Evolutionary conservation across 495 filamentous ascomycete genomes (phyloP), one percentile per base, ranked within the genome.

Genomic region (Aspergillus panamensis): DNA sequence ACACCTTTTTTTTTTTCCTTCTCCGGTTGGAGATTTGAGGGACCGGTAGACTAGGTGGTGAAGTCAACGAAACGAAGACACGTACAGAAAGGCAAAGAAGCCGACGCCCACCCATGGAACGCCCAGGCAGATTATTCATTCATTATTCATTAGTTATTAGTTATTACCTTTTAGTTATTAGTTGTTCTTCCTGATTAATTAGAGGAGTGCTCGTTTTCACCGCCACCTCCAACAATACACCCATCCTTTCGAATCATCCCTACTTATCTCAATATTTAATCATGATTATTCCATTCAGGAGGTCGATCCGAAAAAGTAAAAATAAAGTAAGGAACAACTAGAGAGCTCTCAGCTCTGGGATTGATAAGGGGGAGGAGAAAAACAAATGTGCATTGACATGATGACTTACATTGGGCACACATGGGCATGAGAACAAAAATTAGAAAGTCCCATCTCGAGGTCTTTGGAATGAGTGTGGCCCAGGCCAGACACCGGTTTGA

Each of bases 41-140:
- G 13, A 50, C n/a, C n/a, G n/a, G n/a, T n/a, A n/a, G n/a, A n/a
- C n/a, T n/a, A 52, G 54, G 53, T 61, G 60, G 59, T 68, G 61
- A 68, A 60, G 59, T 66, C 63, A 63, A 58, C 39, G 48, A 45
- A 19, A 57, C 14, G 43, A 63, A 58, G 48, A 45, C 32, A 57
- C 14, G 43, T 25, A 48, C 12, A 35, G 16, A 42, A 51, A 40
- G 37, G 33, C 6, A 56, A 56, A 53, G 37, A 56, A 54, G 19
- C 54, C 43, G 30, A 50, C 21, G 39, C 47, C 52, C 49, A 51
- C 44, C 50, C 32, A 25, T 13, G n/a, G 21, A 29, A 52, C 8
- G 31, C 49, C 13, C 20, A 25, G 48, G 53, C 47, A 47, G 21
- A 44, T 50, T 30, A 39, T 25, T 25, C 25, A 25, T 25, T 25